These are phyloP conservation scores for Santalum album DNA, from an alignment of 164 flowering plant genomes.

Conservation along the genomic window DNA sequence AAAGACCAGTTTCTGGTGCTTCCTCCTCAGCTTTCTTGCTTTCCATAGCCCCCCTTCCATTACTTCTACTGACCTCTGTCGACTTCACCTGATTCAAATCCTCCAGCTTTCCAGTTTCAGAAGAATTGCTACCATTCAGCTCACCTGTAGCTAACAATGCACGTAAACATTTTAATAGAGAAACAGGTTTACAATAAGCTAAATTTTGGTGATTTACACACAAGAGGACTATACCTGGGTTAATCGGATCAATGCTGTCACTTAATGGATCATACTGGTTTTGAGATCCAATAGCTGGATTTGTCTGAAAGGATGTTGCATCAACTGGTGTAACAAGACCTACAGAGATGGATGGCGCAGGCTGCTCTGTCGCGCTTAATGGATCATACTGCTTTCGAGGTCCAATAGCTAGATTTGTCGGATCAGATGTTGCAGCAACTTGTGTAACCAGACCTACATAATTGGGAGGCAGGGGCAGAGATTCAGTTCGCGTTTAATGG, in stretches of 20 bases:
- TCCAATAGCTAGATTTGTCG: slow-evolving; percentile 8
- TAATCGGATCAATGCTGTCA: not conserved
- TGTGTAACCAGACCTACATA: slow-evolving; percentile 14
- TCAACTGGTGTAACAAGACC: slow-evolving; percentile 13
- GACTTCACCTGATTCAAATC: not conserved
- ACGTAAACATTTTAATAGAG: no score
- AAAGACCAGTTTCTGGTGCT: not conserved
- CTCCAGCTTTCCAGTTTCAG: not conserved
- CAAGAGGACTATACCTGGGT: no score
- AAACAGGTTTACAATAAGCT: no score
- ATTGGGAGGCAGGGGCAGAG: slow-evolving; percentile 11
- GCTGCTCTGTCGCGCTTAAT: no score
- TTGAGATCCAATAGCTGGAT: not conserved
- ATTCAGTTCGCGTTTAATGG: no score
- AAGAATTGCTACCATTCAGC: not conserved
- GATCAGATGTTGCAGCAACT: slow-evolving; percentile 6
- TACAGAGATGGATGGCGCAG: slow-evolving; percentile 11
- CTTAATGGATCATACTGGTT: not conserved
- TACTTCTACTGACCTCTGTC: not conserved
- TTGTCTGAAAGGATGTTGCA: slow-evolving; percentile 13
- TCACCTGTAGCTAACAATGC: not conserved
- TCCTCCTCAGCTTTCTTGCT: not conserved
- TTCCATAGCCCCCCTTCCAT: not conserved
- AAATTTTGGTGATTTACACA: not conserved
- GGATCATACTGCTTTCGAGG: no score